Conservation (phyloP, 2,329 filamentous ascomycete genomes). For the Aspergillus texensis region DNA sequence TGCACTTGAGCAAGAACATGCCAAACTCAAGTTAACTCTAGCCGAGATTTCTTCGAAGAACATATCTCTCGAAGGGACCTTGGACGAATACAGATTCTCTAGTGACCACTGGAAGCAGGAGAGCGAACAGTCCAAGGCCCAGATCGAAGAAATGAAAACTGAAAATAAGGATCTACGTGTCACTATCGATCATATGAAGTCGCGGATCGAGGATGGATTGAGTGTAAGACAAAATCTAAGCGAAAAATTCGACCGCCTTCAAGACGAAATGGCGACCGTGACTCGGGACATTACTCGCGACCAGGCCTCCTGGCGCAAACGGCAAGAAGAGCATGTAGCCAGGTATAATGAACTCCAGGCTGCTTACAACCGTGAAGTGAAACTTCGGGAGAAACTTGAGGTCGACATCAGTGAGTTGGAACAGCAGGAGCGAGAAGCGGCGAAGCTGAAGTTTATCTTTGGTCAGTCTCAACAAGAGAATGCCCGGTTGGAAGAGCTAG, state of each 20-base stretch:
- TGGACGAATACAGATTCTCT: constrained; percentile 66
- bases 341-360: constrained; percentile 59
- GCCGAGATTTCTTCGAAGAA: constrained; percentile 61
- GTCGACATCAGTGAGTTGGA: constrained; percentile 63
- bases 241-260: constrained; percentile 78
- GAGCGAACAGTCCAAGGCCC: constrained; percentile 54
- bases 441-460: constrained; percentile 78
- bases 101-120: constrained; percentile 62
- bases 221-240: constrained; percentile 82
- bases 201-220: constrained; percentile 83
- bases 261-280: constrained; percentile 81
- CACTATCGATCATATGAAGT: constrained; percentile 71
- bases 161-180: constrained; percentile 75
- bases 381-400: constrained; percentile 63
- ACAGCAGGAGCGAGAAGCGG: constrained; percentile 72
- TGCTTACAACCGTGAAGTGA: constrained; percentile 69
- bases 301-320: constrained; percentile 75
- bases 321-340: constrained; percentile 58
- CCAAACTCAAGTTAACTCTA: constrained; percentile 55
- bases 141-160: constrained; percentile 53
- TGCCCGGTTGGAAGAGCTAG: constrained; percentile 64
- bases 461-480: constrained; percentile 63
- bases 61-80: constrained; percentile 60
- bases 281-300: constrained; percentile 81
- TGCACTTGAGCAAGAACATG: constrained; percentile 70